Percentiles rank a stretch among this genome's conserved stretches.
Evolutionary conservation across 2,329 filamentous ascomycete genomes (phyloP).

Genomic region (Westerdykella ornata): DNA sequence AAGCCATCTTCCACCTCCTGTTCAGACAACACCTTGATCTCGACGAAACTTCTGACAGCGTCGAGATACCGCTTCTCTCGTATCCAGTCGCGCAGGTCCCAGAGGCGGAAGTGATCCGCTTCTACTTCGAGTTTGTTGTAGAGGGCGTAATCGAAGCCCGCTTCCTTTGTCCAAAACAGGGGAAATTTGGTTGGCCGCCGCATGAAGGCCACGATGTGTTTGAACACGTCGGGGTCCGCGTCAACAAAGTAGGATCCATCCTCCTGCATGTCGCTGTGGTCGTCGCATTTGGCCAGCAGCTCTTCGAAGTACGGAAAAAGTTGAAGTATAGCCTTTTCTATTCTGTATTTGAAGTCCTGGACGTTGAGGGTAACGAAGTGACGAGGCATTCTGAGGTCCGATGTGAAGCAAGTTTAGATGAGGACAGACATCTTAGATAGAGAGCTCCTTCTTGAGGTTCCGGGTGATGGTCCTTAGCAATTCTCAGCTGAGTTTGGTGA

Average conservation of each 20-base stretch:
- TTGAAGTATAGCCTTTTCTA: neutral
- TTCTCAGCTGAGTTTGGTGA: no score
- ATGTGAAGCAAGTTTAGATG: no score
- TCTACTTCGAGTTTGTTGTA: constrained; percentile 31
- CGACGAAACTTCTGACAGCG: constrained; percentile 8
- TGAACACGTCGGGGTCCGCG: constrained; percentile 32
- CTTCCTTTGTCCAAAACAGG: constrained; percentile 28
- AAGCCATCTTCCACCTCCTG: no score
- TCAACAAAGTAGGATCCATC: constrained; percentile 39
- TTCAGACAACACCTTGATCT: no score
- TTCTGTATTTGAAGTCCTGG: neutral
- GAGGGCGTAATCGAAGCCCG: constrained; percentile 30
- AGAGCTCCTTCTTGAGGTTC: no score
- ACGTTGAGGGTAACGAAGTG: neutral
- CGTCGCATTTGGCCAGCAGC: constrained; percentile 2
- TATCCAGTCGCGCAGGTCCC: constrained; percentile 29
- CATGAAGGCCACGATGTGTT: constrained; percentile 31
- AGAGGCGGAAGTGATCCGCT: constrained; percentile 32
- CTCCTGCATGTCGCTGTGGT: constrained; percentile 2
- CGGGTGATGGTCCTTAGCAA: no score
- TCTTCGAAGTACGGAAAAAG: neutral
- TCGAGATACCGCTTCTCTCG: constrained; percentile 14
- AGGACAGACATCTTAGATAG: no score
- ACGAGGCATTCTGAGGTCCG: neutral
- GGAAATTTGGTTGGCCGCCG: constrained; percentile 23